These are phyloP conservation scores for Blepharisma japonicum DNA, from an alignment of 73 alveolate genomes.

Conservation along the genomic window DNA sequence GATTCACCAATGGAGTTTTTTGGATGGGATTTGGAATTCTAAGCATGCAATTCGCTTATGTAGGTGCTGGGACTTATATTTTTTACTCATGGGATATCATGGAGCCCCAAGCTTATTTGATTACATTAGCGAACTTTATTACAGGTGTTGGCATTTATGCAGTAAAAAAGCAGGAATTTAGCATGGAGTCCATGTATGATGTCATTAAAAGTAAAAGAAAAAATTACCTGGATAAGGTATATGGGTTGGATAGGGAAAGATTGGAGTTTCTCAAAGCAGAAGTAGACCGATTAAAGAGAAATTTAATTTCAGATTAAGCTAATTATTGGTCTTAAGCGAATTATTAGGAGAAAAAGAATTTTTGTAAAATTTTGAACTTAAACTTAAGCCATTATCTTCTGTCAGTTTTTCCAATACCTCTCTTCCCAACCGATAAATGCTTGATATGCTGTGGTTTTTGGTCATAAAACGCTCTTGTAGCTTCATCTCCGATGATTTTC, in stretches of 20 bases:
- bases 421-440: conserved; percentile 93
- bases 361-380: too few relatives aligned
- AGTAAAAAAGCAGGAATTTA: conserved; percentile 31
- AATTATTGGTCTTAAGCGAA: too few relatives aligned
- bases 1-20: neutral
- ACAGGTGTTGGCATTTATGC: conserved; percentile 35
- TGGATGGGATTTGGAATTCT: conserved; percentile 1
- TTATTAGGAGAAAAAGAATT: too few relatives aligned
- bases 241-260: too few relatives aligned
- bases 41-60: neutral
- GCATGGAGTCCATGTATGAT: neutral
- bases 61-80: conserved; percentile 45
- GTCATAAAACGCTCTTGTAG: conserved; percentile 43
- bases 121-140: conserved; percentile 37
- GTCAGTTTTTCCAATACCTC: conserved; percentile 91
- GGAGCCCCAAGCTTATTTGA: conserved; percentile 64
- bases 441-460: conserved; percentile 58
- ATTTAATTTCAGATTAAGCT: too few relatives aligned
- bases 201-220: too few relatives aligned
- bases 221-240: too few relatives aligned
- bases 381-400: conserved; percentile 34
- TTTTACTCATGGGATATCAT: conserved; percentile 61
- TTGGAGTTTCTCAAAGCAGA: too few relatives aligned
- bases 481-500: conserved; percentile 54
- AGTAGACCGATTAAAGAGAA: too few relatives aligned